phyloP scores from a whole-genome alignment of 495 filamentous ascomycete species.

The Penicillium steckii region DNA sequence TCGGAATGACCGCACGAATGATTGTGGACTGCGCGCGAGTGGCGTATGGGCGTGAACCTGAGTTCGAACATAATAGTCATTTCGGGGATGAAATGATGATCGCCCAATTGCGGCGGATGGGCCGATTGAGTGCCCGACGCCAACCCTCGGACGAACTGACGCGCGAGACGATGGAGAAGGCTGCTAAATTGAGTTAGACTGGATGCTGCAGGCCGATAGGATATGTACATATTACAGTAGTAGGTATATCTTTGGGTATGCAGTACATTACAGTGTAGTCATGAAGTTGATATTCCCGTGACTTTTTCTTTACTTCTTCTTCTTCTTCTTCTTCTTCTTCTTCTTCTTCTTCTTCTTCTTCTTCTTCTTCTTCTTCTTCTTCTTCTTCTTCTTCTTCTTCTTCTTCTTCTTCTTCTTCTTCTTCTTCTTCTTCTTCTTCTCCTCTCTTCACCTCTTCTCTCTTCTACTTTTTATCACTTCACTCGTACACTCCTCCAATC shows the following conservation, averaged over 20 bases:
- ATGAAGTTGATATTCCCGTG: no score
- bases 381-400: no score
- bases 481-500: background rate
- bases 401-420: background rate
- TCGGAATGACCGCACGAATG: conserved; percentile 89
- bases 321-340: no score
- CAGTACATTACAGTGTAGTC: no score
- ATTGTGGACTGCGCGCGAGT: conserved; percentile 81
- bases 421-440: background rate
- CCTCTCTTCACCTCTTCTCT: background rate
- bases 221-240: no score
- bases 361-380: no score
- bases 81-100: conserved; percentile 82
- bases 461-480: background rate
- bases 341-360: no score
- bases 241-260: no score
- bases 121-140: conserved; percentile 57
- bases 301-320: no score
- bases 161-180: conserved; percentile 56
- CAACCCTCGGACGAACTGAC: conserved; percentile 47
- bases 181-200: conserved; percentile 48
- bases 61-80: conserved; percentile 79
- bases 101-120: conserved; percentile 54
- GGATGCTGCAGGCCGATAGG: background rate
- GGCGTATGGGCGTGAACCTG: conserved; percentile 76